Conservation (phyloP, 805 yeast species). For the Lachancea nothofagi region DNA sequence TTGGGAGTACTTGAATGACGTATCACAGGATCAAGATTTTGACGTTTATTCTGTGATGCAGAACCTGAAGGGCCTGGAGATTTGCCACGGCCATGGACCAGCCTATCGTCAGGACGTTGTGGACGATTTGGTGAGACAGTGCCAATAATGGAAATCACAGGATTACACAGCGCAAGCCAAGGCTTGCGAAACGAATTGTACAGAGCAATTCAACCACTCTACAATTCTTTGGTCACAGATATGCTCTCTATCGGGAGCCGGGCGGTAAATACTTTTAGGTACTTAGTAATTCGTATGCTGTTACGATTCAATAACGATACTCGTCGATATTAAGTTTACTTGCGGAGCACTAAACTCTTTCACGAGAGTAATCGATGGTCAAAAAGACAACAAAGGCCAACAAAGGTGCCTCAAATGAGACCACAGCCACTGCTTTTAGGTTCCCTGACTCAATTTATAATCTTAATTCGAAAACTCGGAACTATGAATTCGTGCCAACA, state of each 20-base stretch:
- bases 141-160: not conserved
- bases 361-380: not conserved
- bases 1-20: constrained; percentile 68
- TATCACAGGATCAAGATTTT: constrained; percentile 44
- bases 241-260: too few species aligned
- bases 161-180: not conserved
- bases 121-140: constrained; percentile 11
- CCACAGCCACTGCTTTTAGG: not conserved
- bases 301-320: not conserved
- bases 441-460: constrained; percentile 8
- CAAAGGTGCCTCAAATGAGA: not conserved
- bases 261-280: too few species aligned
- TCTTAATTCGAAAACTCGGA: not conserved
- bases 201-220: too few species aligned
- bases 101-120: constrained; percentile 27
- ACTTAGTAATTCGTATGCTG: constrained; percentile 4
- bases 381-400: not conserved
- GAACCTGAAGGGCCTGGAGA: constrained; percentile 58
- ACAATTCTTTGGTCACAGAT: too few species aligned
- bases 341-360: too few species aligned
- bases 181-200: too few species aligned
- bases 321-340: not conserved
- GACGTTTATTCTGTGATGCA: constrained; percentile 57
- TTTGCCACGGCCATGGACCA: constrained; percentile 70
- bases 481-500: constrained; percentile 8